phyloP scores from a whole-genome alignment of 192 early-diverging fungal genomes.

The Entomortierella chlamydospora region DNA sequence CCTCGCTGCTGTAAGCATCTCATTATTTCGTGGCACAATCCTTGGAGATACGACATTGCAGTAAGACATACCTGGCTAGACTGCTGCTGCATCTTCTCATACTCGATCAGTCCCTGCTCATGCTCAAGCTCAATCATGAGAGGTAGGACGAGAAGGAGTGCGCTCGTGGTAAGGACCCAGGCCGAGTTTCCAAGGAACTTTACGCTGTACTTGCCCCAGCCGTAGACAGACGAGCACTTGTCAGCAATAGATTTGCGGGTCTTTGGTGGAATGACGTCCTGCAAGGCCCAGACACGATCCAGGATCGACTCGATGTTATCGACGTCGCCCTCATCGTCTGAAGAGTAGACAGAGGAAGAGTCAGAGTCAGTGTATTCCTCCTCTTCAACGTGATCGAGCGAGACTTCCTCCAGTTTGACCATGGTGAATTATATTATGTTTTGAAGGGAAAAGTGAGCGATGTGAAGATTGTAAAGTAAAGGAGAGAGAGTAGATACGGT shows the following conservation, averaged over 20 bases:
- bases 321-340: constrained; percentile 76
- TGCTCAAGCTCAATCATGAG: constrained; percentile 89
- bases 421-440: constrained; percentile 32
- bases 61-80: constrained; percentile 55
- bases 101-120: constrained; percentile 86
- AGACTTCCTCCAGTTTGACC: constrained; percentile 66
- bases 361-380: constrained; percentile 65
- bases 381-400: constrained; percentile 61
- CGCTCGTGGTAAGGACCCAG: constrained; percentile 92
- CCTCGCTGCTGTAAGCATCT: no score
- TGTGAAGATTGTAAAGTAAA: no score
- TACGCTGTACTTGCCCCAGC: constrained; percentile 68
- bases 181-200: constrained; percentile 82
- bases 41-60: no score
- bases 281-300: constrained; percentile 85
- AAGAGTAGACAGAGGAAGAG: constrained; percentile 66
- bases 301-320: constrained; percentile 82
- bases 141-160: constrained; percentile 85
- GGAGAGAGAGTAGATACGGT: no score
- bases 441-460: no score
- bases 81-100: constrained; percentile 77
- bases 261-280: constrained; percentile 87
- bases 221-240: constrained; percentile 65
- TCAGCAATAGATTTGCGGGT: constrained; percentile 74
- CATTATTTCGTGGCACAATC: no score